phyloP scores from a whole-genome alignment of 352 stramenopile genomes.

The Phytopythium mirpurense region DNA sequence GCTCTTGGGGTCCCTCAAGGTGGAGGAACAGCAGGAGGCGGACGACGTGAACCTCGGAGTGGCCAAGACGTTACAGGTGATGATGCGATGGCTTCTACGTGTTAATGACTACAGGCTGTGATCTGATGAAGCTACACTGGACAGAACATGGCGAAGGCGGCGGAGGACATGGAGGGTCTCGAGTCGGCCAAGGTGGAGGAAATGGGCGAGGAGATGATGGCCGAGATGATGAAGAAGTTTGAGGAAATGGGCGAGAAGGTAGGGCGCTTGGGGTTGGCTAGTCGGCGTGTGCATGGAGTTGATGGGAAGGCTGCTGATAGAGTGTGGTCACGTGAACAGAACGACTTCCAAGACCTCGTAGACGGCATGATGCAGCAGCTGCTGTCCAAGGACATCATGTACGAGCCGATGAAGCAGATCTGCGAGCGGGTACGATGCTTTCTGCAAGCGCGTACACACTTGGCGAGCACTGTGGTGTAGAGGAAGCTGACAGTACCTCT shows the following conservation, averaged over 20 bases:
- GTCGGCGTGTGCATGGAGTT: too few relatives aligned
- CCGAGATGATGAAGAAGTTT: slow-evolving; percentile 96
- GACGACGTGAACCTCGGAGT: slow-evolving; percentile 79
- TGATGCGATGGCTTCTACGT: too few relatives aligned
- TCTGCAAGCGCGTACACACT: too few relatives aligned
- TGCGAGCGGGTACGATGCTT: slow-evolving; percentile 85
- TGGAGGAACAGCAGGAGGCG: slow-evolving; percentile 36
- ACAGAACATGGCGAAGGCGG: slow-evolving; percentile 85
- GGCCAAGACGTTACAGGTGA: slow-evolving; percentile 79
- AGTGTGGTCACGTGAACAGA: slow-evolving; percentile 40
- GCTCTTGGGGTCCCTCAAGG: slow-evolving; percentile 59
- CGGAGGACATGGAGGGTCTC: slow-evolving; percentile 82
- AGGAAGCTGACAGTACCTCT: too few relatives aligned
- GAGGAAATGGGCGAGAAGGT: slow-evolving; percentile 94
- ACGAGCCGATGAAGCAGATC: slow-evolving; percentile 96
- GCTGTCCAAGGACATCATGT: slow-evolving; percentile 98
- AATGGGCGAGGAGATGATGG: slow-evolving; percentile 95
- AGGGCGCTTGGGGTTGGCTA: too few relatives aligned
- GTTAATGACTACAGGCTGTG: slow-evolving; percentile 4
- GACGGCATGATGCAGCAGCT: slow-evolving; percentile 98
- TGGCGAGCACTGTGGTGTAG: too few relatives aligned
- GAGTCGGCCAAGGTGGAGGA: slow-evolving; percentile 78
- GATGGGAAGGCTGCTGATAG: too few relatives aligned
- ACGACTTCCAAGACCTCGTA: slow-evolving; percentile 91
- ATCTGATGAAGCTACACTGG: background rate